Evolutionary conservation across 768 basidiomycete species (phyloP).

Genomic region (Termitomyces titanicus): DNA sequence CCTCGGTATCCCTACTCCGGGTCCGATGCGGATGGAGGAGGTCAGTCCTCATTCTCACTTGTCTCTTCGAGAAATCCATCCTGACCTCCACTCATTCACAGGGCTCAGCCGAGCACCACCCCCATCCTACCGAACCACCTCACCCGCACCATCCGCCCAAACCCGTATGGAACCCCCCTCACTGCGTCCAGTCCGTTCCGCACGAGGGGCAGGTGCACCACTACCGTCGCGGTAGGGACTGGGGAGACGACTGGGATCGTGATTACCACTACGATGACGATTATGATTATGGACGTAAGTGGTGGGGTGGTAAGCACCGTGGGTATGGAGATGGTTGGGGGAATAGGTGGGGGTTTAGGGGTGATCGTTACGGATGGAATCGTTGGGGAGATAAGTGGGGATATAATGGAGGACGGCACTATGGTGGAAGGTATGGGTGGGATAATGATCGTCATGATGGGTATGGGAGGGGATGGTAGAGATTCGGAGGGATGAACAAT

Average conservation of each 20-base stretch:
- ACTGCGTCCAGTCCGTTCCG: background rate
- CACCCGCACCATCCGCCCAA: background rate
- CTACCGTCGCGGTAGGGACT: background rate
- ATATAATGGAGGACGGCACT: background rate
- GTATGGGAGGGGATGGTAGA: too few relatives aligned
- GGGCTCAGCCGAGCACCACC: background rate
- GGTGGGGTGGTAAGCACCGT: background rate
- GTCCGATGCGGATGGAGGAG: too few relatives aligned
- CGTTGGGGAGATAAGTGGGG: background rate
- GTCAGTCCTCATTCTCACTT: too few relatives aligned
- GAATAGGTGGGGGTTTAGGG: background rate
- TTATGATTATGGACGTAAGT: background rate
- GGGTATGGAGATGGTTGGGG: background rate
- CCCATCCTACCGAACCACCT: background rate
- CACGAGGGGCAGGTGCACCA: background rate
- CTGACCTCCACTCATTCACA: background rate
- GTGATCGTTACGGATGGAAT: too few relatives aligned
- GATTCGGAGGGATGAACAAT: too few relatives aligned
- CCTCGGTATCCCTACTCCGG: background rate
- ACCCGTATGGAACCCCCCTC: background rate
- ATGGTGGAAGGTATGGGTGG: background rate
- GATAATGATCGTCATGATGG: background rate
- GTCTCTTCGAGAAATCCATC: too few relatives aligned
- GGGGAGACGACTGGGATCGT: background rate
- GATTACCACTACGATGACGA: background rate